Conservation (phyloP, 2,329 filamentous ascomycete species). For the Sarocladium brachiariae region DNA sequence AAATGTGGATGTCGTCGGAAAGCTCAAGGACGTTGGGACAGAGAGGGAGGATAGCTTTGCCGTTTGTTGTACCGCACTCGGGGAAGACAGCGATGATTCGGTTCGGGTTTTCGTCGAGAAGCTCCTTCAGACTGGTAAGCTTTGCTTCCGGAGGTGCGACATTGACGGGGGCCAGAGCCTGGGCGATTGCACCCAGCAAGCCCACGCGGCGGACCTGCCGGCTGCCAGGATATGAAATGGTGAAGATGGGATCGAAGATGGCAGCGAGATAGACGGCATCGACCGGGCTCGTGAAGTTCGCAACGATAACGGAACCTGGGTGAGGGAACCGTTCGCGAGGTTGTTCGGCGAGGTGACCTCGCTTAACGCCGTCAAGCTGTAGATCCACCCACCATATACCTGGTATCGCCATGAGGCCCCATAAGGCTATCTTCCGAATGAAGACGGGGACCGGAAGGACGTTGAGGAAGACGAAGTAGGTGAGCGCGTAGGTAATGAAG, state of each 20-base stretch:
- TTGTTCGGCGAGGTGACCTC: slow-evolving; percentile 75
- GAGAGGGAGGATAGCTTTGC: slow-evolving; percentile 78
- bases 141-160: slow-evolving; percentile 35
- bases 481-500: slow-evolving; percentile 57
- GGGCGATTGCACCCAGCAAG: slow-evolving; percentile 66
- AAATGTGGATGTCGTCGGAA: slow-evolving; percentile 65
- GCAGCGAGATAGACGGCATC: slow-evolving; percentile 91
- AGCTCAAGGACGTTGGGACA: slow-evolving; percentile 68
- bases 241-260: slow-evolving; percentile 95
- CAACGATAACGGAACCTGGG: slow-evolving; percentile 75
- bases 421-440: slow-evolving; percentile 75
- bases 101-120: slow-evolving; percentile 62
- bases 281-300: slow-evolving; percentile 86
- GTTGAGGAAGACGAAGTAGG: slow-evolving; percentile 78
- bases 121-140: slow-evolving; percentile 54
- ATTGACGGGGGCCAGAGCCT: slow-evolving; percentile 59
- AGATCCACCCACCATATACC: slow-evolving; percentile 98
- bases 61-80: slow-evolving; percentile 91
- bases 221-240: slow-evolving; percentile 69
- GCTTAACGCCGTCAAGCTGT: slow-evolving; percentile 94
- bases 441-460: slow-evolving; percentile 61
- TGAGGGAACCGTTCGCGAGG: slow-evolving; percentile 68
- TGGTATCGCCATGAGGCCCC: slow-evolving; percentile 79
- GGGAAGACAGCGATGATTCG: slow-evolving; percentile 83
- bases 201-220: slow-evolving; percentile 70